A percentile compares a stretch with the other conserved stretches of the same genome.
Evolutionary conservation across 2,329 filamentous ascomycete genomes (phyloP).

Genomic region (Chrysoporthe austroafricana): DNA sequence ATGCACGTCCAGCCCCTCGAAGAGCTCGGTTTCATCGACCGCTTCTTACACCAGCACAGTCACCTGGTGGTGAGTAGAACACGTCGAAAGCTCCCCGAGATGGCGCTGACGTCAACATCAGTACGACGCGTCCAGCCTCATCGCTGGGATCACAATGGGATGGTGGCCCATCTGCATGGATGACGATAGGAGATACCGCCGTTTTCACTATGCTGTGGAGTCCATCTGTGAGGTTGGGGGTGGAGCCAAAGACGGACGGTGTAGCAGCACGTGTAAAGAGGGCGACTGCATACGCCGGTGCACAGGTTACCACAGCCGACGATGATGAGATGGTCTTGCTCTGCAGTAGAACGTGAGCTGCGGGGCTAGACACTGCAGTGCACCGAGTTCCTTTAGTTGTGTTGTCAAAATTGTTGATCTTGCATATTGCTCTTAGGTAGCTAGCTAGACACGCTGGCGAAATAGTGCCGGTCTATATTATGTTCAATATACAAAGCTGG

Average conservation of each 20-base stretch:
- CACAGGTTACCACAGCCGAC: not conserved
- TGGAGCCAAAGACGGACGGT: not conserved
- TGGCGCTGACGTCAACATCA: not conserved
- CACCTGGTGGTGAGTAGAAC: not conserved
- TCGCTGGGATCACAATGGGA: too few species aligned
- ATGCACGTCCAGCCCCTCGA: constrained; percentile 10
- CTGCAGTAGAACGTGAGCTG: not conserved
- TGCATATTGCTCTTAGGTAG: too few species aligned
- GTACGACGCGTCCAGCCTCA: too few species aligned
- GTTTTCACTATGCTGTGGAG: not conserved
- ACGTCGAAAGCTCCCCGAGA: not conserved
- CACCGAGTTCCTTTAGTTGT: too few species aligned
- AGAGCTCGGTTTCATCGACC: constrained; percentile 21
- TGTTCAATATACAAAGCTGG: too few species aligned
- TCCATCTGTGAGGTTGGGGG: not conserved
- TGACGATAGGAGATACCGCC: too few species aligned
- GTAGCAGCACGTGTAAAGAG: too few species aligned
- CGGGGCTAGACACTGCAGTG: too few species aligned
- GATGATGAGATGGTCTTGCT: not conserved
- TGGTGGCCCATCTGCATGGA: too few species aligned
- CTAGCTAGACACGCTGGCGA: too few species aligned
- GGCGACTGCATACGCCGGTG: not conserved
- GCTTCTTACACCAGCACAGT: not conserved
- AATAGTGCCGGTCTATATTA: too few species aligned
- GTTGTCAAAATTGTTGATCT: too few species aligned